These are phyloP conservation scores for Penicillium waksmanii DNA, from an alignment of 495 filamentous ascomycete genomes.

Conservation along the genomic window DNA sequence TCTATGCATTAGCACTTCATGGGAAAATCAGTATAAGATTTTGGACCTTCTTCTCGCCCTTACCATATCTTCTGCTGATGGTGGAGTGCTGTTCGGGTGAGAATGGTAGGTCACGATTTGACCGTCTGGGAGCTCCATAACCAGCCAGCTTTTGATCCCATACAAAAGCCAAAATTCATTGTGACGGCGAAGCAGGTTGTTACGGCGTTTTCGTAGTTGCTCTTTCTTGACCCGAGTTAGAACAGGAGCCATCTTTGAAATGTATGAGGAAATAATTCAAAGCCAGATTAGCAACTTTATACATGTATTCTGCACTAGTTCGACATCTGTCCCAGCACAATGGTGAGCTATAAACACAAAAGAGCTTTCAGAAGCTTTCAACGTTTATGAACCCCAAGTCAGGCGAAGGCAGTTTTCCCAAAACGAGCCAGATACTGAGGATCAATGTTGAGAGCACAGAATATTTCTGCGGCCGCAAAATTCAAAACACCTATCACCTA, in stretches of 20 bases:
- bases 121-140: constrained; percentile 5
- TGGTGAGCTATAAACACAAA: neutral
- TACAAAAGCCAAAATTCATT: neutral
- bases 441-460: neutral
- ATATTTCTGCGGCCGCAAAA: neutral
- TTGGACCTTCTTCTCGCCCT: neutral
- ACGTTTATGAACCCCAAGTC: neutral
- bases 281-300: neutral
- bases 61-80: constrained; percentile 6
- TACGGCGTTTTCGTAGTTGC: neutral
- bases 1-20: neutral
- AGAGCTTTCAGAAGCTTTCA: neutral
- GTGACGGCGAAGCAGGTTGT: constrained; percentile 2
- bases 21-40: neutral
- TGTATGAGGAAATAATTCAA: neutral
- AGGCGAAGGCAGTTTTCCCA: no score
- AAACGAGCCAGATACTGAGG: neutral
- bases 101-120: constrained; percentile 8
- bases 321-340: neutral
- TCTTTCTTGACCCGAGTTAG: neutral
- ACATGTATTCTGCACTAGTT: neutral
- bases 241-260: neutral
- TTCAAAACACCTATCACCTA: neutral
- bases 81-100: neutral
- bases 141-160: constrained; percentile 6